Base-by-base conservation (phyloP, 2,329 filamentous ascomycete genomes). In the Arthrobotrys sphaeroides region DNA sequence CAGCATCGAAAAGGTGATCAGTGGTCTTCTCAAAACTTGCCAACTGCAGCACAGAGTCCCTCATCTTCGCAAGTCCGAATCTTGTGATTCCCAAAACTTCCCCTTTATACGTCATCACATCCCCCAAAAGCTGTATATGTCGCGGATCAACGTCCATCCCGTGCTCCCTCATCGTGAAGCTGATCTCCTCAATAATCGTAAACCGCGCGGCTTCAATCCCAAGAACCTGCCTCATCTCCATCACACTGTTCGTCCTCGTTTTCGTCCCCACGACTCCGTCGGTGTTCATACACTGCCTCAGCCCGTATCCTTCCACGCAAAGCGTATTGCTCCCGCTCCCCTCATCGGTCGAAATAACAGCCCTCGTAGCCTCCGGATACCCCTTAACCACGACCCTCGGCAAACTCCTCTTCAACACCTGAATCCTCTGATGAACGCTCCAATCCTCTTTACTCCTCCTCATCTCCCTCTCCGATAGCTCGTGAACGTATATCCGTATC, bases 81-180 rank as follows among this genome's bases (percentile, higher is more conserved):
- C 95, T 90, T 1, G 95, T 99, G 81, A 99, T 99, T 60, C 95
- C 95, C 16, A 97, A 87, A 0, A 99, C 92, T 79, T 98, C 94
- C 59, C 95, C 95, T 85, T 97, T 98, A 87, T 94, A 98, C 0
- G 95, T 98, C 95, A 99, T 99, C 64, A 97, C 94, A 81, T 99
- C 95, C 9, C 95, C 94, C 1, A 99, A 88, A 16, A 99, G 87
- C 82, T 97, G 91, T 93, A 99, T 98, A 84, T 99, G 95, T 67
- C 95, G 91, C 47, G 94, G 94, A 83, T 99, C 95, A 80, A 99
- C 98, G 82, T 89, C 90, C 93, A 99, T 97, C 82, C 79, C 79
- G 69, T 80, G 79, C 43, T 90, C 89, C 36, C 88, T 88, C 94
- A 98, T 99, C 81, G 98, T 95, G 61, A 87, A 86, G 62, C 87